Conservation (phyloP, 768 basidiomycete species). For the Termitomyces bulborhizus region DNA sequence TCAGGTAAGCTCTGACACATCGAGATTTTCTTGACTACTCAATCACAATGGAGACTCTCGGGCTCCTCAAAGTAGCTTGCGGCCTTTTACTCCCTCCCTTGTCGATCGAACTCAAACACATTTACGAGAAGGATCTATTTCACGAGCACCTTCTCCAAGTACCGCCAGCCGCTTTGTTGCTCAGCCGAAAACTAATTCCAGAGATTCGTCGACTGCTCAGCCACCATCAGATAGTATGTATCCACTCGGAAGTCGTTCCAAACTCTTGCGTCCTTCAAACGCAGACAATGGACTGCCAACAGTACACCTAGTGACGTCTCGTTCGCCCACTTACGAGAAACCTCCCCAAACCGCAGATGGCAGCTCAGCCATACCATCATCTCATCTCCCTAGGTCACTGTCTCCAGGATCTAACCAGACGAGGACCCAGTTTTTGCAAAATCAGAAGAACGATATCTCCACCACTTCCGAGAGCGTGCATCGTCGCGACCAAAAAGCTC, state of each 20-base stretch:
- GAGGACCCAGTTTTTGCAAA: conserved; percentile 17
- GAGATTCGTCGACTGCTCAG: conserved; percentile 13
- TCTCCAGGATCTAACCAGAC: conserved; percentile 23
- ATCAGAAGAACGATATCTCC: not conserved
- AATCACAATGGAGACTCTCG: not conserved
- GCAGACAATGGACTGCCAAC: conserved; percentile 29
- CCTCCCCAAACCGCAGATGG: not conserved
- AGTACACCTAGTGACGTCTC: conserved; percentile 12
- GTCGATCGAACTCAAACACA: conserved; percentile 20
- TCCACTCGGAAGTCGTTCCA: conserved; percentile 19
- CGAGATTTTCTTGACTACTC: not conserved
- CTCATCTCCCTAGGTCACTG: conserved; percentile 15
- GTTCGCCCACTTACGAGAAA: not conserved
- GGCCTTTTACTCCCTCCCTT: conserved; percentile 20
- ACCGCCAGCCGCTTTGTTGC: conserved; percentile 18
- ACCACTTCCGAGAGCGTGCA: conserved; percentile 25
- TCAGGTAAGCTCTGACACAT: conserved; percentile 22
- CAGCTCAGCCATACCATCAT: conserved; percentile 5
- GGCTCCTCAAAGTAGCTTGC: conserved; percentile 10
- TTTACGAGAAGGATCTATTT: conserved; percentile 20
- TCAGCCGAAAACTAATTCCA: conserved; percentile 9
- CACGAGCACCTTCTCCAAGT: conserved; percentile 37
- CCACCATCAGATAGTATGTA: conserved; percentile 31
- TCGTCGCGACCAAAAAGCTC: conserved; percentile 60
- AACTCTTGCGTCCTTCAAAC: conserved; percentile 39